Conservation (phyloP, 2,329 filamentous ascomycete species). For the Aspergillus latus region DNA sequence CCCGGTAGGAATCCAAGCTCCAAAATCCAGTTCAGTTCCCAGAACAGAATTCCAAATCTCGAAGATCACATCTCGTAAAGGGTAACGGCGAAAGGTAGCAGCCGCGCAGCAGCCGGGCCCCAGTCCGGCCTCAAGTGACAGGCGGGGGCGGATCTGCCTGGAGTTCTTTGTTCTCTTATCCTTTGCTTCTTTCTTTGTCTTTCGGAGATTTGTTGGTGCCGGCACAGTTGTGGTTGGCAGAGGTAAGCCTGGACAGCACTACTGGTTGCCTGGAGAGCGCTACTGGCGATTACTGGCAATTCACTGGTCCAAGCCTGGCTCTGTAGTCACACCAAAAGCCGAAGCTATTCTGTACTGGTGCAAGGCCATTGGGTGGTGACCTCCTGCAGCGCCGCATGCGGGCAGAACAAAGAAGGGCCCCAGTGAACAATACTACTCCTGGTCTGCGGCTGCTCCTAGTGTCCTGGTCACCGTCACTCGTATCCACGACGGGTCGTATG, state of each 20-base stretch:
- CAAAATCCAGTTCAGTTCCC: background rate
- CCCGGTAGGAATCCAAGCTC: slow-evolving; percentile 7
- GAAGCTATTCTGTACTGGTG: slow-evolving; percentile 6
- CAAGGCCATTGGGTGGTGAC: slow-evolving; percentile 4
- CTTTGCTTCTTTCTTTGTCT: slow-evolving; percentile 19
- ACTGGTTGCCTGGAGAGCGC: background rate
- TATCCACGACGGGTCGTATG: too few species aligned
- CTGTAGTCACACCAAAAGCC: slow-evolving; percentile 2
- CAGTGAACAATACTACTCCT: background rate
- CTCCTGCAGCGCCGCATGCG: slow-evolving; percentile 15
- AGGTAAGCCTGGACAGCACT: slow-evolving; percentile 5
- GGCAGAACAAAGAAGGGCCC: slow-evolving; percentile 8
- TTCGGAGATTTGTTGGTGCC: slow-evolving; percentile 10
- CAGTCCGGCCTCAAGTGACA: background rate
- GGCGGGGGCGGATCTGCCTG: slow-evolving; percentile 1
- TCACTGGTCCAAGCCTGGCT: background rate
- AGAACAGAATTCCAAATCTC: slow-evolving; percentile 15
- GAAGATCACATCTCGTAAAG: background rate
- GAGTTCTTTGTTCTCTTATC: slow-evolving; percentile 13
- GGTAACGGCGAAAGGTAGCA: background rate
- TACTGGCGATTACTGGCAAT: slow-evolving; percentile 4
- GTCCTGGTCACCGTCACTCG: too few species aligned
- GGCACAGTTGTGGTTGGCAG: slow-evolving; percentile 3
- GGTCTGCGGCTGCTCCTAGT: too few species aligned
- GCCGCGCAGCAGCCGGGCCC: background rate